Evolutionary conservation across 129 eudicot genomes (phyloP).

Genomic region (Silybum marianum): DNA sequence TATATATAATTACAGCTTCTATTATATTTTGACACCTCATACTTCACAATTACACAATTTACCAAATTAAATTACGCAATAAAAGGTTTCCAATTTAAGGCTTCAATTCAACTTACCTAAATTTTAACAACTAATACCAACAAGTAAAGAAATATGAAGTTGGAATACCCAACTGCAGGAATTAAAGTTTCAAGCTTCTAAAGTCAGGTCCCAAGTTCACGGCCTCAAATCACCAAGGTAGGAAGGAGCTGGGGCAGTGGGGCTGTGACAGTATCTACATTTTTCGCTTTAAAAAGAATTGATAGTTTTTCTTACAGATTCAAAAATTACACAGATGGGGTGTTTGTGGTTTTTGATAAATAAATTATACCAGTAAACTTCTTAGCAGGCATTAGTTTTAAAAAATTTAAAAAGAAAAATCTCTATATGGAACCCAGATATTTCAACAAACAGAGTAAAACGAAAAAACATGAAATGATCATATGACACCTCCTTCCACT

Average conservation of each 20-base stretch:
- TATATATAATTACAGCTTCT: constrained; percentile 12
- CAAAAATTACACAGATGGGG: not conserved
- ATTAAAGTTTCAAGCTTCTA: not conserved
- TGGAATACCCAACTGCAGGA: not conserved
- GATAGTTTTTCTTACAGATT: not conserved
- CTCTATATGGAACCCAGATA: not conserved
- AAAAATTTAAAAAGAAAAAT: not conserved
- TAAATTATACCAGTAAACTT: constrained; percentile 1
- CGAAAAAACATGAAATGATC: not conserved
- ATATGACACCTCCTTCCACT: too few species aligned
- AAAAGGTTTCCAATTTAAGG: constrained; percentile 6
- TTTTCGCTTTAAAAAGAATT: not conserved
- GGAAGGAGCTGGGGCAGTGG: constrained; percentile 13
- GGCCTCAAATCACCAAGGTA: not conserved
- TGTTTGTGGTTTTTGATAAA: constrained; percentile 5
- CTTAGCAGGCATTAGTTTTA: not conserved
- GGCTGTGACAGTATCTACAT: not conserved
- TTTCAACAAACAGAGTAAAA: not conserved
- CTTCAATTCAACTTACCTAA: constrained; percentile 6
- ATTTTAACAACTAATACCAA: not conserved
- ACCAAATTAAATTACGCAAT: not conserved
- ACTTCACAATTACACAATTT: not conserved
- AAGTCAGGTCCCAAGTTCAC: not conserved
- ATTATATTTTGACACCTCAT: constrained; percentile 2
- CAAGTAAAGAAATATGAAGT: not conserved